These are phyloP conservation scores for Kwoniella dejecticola DNA, from an alignment of 768 basidiomycete species.

Conservation along the genomic window DNA sequence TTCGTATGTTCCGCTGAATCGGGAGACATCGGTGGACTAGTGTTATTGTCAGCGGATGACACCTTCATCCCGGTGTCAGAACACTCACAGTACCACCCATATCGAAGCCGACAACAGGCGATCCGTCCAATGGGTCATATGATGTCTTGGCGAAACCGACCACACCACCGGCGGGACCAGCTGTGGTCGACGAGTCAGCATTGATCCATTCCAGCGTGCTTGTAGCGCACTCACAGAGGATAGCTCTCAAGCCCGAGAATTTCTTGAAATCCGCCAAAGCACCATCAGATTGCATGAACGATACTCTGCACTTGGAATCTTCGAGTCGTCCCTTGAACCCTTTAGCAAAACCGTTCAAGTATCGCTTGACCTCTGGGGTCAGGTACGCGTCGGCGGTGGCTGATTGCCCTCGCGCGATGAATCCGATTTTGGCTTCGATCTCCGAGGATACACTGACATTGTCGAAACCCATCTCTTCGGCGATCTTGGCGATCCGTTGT, in stretches of 20 bases:
- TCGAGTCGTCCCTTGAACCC: slow-evolving; percentile 37
- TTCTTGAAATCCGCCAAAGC: slow-evolving; percentile 59
- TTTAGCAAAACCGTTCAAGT: slow-evolving; percentile 41
- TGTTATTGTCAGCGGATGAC: too few species aligned
- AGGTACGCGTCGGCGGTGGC: slow-evolving; percentile 48
- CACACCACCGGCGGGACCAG: slow-evolving; percentile 87
- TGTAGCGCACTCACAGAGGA: slow-evolving; percentile 9
- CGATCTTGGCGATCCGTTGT: slow-evolving; percentile 68
- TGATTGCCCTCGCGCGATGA: slow-evolving; percentile 46
- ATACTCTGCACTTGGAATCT: slow-evolving; percentile 20
- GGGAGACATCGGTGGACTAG: slow-evolving; percentile 66
- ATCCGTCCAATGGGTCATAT: slow-evolving; percentile 76
- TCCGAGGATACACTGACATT: slow-evolving; percentile 25
- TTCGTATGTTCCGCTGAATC: slow-evolving; percentile 87
- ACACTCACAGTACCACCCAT: slow-evolving; percentile 63
- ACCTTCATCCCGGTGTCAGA: too few species aligned
- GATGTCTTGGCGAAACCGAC: slow-evolving; percentile 87
- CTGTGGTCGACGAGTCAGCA: slow-evolving; percentile 61
- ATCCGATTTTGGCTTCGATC: slow-evolving; percentile 34
- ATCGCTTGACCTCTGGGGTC: slow-evolving; percentile 43
- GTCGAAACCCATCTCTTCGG: slow-evolving; percentile 76
- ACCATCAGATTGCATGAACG: slow-evolving; percentile 90
- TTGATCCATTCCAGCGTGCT: neutral
- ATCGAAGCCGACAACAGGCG: slow-evolving; percentile 80
- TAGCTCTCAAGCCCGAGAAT: slow-evolving; percentile 87